A percentile compares a stretch with the other conserved stretches of the same genome.
Conservation (phyloP, 352 stramenopile genomes). For the Phytophthora rubi region DNA sequence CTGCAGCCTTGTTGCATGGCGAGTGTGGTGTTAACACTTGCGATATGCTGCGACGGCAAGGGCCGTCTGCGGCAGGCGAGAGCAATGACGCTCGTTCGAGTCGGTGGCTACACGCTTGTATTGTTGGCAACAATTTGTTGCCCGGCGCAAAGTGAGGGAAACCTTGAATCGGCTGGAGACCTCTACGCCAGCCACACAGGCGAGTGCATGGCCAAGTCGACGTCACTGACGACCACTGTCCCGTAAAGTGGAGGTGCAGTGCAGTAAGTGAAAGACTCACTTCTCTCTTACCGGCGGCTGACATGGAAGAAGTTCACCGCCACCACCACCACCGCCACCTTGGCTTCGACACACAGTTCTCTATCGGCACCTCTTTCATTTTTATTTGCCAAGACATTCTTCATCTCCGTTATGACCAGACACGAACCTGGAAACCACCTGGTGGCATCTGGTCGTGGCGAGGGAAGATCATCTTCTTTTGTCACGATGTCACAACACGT, state of each 20-base stretch:
- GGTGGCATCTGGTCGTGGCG: slow-evolving; percentile 20
- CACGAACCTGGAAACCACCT: slow-evolving; percentile 27
- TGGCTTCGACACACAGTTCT: neutral
- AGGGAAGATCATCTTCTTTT: neutral
- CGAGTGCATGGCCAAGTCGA: slow-evolving; percentile 15
- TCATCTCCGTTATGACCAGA: slow-evolving; percentile 9
- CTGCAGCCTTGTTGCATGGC: neutral
- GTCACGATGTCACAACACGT: slow-evolving; percentile 17
- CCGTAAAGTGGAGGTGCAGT: slow-evolving; percentile 5
- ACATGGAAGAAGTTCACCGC: neutral
- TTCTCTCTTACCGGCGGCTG: neutral
- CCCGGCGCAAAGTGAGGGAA: slow-evolving; percentile 7
- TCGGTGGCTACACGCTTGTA: neutral
- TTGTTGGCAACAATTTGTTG: neutral
- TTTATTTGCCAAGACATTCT: neutral
- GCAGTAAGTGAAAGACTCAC: slow-evolving; percentile 5
- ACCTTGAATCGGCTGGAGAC: slow-evolving; percentile 19
- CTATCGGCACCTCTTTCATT: neutral
- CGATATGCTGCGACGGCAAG: slow-evolving; percentile 10
- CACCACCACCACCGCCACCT: slow-evolving; percentile 3
- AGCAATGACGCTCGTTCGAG: neutral
- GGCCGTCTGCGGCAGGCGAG: neutral
- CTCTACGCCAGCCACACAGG: slow-evolving; percentile 25
- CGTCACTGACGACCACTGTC: slow-evolving; percentile 12
- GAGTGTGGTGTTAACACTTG: slow-evolving; percentile 6